Conservation (phyloP, 768 basidiomycete species). For the Rubroboletus pulcherrimus region DNA sequence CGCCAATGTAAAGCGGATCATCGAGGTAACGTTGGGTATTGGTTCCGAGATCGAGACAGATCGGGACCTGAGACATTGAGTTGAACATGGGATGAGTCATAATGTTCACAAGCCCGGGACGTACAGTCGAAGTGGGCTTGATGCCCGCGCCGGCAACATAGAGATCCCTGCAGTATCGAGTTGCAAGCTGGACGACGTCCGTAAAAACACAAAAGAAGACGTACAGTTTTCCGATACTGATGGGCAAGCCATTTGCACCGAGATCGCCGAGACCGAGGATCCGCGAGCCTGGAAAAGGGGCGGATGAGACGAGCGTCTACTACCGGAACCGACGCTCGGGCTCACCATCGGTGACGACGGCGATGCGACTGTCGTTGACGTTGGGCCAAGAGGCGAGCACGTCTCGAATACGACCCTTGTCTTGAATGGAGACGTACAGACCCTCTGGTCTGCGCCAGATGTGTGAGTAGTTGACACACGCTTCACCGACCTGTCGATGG, state of each 20-base stretch:
- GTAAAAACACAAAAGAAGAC: slow-evolving; percentile 17
- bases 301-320: not conserved
- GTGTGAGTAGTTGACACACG: slow-evolving; percentile 66
- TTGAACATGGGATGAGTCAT: not conserved
- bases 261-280: slow-evolving; percentile 65
- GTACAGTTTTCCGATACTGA: slow-evolving; percentile 71
- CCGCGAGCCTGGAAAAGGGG: slow-evolving; percentile 44
- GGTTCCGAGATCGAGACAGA: slow-evolving; percentile 73
- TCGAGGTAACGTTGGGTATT: slow-evolving; percentile 63
- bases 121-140: slow-evolving; percentile 44
- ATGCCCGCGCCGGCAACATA: slow-evolving; percentile 73
- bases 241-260: slow-evolving; percentile 41
- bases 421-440: slow-evolving; percentile 57
- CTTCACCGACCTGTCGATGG: slow-evolving; percentile 52
- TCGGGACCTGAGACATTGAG: slow-evolving; percentile 42
- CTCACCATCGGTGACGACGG: slow-evolving; percentile 74
- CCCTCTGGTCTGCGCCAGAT: slow-evolving; percentile 66
- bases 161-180: slow-evolving; percentile 41
- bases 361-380: slow-evolving; percentile 49
- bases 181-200: not conserved
- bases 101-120: slow-evolving; percentile 1
- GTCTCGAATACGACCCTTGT: slow-evolving; percentile 60
- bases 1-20: slow-evolving; percentile 75
- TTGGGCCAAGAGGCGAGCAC: slow-evolving; percentile 53
- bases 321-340: not conserved